phyloP scores from a whole-genome alignment of 768 basidiomycete genomes.

The Chalciporus sphaerocephalus region DNA sequence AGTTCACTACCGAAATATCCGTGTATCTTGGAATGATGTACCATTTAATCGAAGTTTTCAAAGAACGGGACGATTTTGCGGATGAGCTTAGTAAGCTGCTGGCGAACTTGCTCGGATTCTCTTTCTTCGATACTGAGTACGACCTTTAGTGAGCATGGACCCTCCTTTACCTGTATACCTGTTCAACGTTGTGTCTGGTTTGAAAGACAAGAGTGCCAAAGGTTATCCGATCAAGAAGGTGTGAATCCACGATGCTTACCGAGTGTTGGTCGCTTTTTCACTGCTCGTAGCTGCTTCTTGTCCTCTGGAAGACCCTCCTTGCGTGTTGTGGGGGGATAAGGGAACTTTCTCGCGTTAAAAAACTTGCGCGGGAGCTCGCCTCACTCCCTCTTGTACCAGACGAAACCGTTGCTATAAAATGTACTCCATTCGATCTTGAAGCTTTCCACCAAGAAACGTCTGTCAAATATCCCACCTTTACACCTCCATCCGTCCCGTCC shows the following conservation, averaged over 20 bases:
- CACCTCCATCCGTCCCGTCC: constrained; percentile 48
- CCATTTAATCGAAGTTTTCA: constrained; percentile 89
- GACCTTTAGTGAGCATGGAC: constrained; percentile 78
- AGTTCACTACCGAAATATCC: constrained; percentile 87
- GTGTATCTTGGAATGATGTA: constrained; percentile 95
- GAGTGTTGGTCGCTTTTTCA: constrained; percentile 3
- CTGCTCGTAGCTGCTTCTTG: constrained; percentile 67
- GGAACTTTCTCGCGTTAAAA: constrained; percentile 80
- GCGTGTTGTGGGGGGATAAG: constrained; percentile 91
- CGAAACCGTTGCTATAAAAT: constrained; percentile 70
- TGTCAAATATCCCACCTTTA: constrained; percentile 95
- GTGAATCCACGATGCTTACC: constrained; percentile 9
- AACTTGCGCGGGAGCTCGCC: constrained; percentile 77
- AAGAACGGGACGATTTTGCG: constrained; percentile 90
- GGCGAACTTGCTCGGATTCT: background rate
- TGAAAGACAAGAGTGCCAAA: constrained; percentile 90
- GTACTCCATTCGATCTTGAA: constrained; percentile 86
- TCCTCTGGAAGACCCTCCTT: constrained; percentile 92
- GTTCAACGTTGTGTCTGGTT: constrained; percentile 82
- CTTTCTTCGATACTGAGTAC: constrained; percentile 5
- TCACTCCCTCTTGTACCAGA: constrained; percentile 58
- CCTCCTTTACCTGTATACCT: constrained; percentile 92
- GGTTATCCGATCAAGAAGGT: constrained; percentile 98
- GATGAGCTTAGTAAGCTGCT: constrained; percentile 85
- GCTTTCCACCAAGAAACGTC: constrained; percentile 86